phyloP scores from a whole-genome alignment of 2,329 filamentous ascomycete genomes.

The Basipetospora chlamydospora region DNA sequence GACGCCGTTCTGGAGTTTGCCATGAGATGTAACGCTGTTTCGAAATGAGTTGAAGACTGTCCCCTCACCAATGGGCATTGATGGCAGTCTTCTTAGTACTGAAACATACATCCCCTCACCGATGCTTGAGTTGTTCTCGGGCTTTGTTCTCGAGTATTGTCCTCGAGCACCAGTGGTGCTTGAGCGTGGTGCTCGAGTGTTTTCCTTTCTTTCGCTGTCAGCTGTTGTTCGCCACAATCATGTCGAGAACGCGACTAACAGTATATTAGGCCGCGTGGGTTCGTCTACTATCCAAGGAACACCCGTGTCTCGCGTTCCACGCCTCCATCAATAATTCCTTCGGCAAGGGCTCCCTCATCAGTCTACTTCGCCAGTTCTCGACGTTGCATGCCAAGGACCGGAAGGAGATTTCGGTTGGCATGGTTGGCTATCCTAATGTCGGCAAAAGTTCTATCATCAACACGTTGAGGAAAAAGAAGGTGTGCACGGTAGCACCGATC shows the following conservation, averaged over 20 bases:
- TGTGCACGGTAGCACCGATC: constrained; percentile 85
- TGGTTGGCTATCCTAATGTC: constrained; percentile 68
- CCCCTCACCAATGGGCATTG: constrained; percentile 32
- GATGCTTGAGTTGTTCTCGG: constrained; percentile 2
- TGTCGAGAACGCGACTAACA: too few species aligned
- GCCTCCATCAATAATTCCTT: constrained; percentile 92
- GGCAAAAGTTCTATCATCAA: constrained; percentile 98
- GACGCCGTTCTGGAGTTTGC: constrained; percentile 80
- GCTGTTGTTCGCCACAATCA: too few species aligned
- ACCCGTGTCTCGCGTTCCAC: constrained; percentile 89
- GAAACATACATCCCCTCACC: constrained; percentile 56
- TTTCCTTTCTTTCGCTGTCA: constrained; percentile 7
- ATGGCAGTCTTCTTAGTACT: constrained; percentile 97
- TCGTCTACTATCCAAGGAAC: constrained; percentile 70
- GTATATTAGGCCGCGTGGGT: constrained; percentile 77
- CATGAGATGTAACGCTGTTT: constrained; percentile 64
- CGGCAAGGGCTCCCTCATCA: constrained; percentile 87
- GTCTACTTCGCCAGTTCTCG: constrained; percentile 83
- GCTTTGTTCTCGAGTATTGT: constrained; percentile 6
- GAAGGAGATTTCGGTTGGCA: constrained; percentile 87
- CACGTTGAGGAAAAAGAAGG: constrained; percentile 84
- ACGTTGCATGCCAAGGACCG: constrained; percentile 66
- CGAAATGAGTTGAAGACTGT: constrained; percentile 94
- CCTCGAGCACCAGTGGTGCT: too few species aligned
- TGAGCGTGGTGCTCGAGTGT: background rate